Base-by-base conservation (phyloP, 306 rosid genomes). In the Psophocarpus tetragonolobus region DNA sequence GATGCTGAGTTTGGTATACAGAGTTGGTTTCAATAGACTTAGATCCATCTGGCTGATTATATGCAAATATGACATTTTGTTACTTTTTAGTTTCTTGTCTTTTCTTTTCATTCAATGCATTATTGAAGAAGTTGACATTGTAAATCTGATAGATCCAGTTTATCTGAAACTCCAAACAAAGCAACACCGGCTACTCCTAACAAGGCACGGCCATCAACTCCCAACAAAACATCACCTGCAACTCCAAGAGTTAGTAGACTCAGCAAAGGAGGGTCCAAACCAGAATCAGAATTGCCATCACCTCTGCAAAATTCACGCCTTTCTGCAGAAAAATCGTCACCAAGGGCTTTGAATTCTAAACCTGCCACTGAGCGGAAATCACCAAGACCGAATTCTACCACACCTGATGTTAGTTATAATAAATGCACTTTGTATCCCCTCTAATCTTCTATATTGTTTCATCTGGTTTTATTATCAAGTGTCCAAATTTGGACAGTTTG, bases 231-330 rank as follows among this genome's bases (percentile, higher is more conserved):
- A 54, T 84, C 98, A 50, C 91, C 95, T 9, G 93, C 89, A 65
- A 89, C 98, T 7, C 97, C 98, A 8, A 88, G 93, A 81, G 90
- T 87, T 33, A 87, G 89, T 71, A 95, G 87, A 48, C 89, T 89
- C 68, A 84, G 85, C 82, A 85, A 85, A 80, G 92, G 93, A 81
- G 74, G 77, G 15, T 51, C 89, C 41, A 95, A 92, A 85, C 77
- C 97, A 12, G 98, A 92, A 18, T 67, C 96, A 27, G 95, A 88
- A 33, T 84, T 92, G 0, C 94, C 90, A 15, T 94, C 97, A 3
- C 92, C 97, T 73, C 65, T 90, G 85, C 98, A 80, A 42, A 89
- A 71, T 75, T 87, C 85, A 3, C 95, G 95, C 47, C 87, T 87
- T 75, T 85, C 98, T 17, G 48, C 88, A 1, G 98, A 95, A n/a